Conservation (phyloP, 306 rosid genomes). For the Ceratonia siliqua region DNA sequence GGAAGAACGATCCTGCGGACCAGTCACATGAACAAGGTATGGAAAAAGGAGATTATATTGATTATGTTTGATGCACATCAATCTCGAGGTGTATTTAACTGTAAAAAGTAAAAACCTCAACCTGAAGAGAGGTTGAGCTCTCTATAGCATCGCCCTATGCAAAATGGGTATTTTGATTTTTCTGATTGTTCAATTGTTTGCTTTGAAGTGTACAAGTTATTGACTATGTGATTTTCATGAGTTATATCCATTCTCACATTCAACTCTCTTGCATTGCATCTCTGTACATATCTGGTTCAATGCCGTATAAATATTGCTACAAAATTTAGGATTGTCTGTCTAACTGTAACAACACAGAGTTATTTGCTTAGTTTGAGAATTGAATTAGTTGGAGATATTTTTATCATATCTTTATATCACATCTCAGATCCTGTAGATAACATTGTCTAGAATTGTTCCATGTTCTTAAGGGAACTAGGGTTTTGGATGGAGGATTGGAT, state of each 20-base stretch:
- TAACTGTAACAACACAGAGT: background rate
- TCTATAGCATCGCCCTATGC: too few relatives aligned
- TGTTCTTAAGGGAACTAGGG: conserved; percentile 21
- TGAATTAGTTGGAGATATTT: background rate
- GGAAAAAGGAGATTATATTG: too few relatives aligned
- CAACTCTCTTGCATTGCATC: conserved; percentile 2
- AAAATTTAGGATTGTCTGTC: background rate
- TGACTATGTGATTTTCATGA: conserved; percentile 8
- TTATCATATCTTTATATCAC: background rate
- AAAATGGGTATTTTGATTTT: background rate
- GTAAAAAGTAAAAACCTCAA: too few relatives aligned
- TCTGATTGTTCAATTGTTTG: conserved; percentile 9
- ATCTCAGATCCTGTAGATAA: background rate
- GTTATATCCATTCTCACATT: background rate
- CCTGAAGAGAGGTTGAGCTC: too few relatives aligned
- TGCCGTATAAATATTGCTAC: background rate
- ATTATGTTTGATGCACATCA: too few relatives aligned
- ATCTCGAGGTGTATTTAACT: too few relatives aligned
- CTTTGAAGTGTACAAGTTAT: background rate
- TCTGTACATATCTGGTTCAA: conserved; percentile 1
- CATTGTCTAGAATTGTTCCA: background rate
- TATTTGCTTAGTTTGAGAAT: conserved; percentile 6
- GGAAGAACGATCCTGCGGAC: conserved; percentile 26
- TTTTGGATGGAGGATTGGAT: background rate
- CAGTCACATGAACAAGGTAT: conserved; percentile 54